Conservation (phyloP, 371 early-diverging fungal genomes). For the Apophysomyces elegans region DNA sequence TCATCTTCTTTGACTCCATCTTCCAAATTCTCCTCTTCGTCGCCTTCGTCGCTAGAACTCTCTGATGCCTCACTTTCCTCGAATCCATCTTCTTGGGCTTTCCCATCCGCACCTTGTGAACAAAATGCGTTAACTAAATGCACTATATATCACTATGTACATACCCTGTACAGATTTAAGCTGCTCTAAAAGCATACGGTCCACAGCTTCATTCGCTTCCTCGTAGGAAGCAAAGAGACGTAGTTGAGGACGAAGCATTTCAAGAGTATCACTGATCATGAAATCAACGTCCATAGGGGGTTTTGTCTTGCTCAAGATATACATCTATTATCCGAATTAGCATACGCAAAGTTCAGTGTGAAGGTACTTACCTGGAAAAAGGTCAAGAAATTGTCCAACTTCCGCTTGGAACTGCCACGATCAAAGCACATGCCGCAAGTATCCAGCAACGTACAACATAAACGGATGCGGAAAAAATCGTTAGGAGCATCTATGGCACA, state of each 20-base stretch:
- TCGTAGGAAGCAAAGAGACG: slow-evolving; percentile 69
- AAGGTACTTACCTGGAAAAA: slow-evolving; percentile 68
- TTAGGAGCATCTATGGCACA: slow-evolving; percentile 80
- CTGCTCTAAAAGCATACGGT: slow-evolving; percentile 57
- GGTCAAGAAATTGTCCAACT: slow-evolving; percentile 74
- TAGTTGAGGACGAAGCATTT: slow-evolving; percentile 73
- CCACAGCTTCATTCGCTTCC: slow-evolving; percentile 78
- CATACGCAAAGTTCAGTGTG: background rate
- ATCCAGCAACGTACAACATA: slow-evolving; percentile 86
- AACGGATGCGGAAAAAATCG: slow-evolving; percentile 94
- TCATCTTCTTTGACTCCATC: slow-evolving; percentile 33
- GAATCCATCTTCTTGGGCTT: slow-evolving; percentile 46
- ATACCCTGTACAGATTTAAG: slow-evolving; percentile 50
- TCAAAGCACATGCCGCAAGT: slow-evolving; percentile 89
- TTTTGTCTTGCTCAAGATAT: slow-evolving; percentile 79
- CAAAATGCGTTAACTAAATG: background rate
- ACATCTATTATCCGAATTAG: slow-evolving; percentile 61
- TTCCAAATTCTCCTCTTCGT: slow-evolving; percentile 43
- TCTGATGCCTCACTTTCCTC: slow-evolving; percentile 45
- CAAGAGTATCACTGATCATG: slow-evolving; percentile 81
- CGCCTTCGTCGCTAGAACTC: slow-evolving; percentile 49
- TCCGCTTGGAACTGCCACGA: slow-evolving; percentile 65
- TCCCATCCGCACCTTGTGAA: slow-evolving; percentile 33
- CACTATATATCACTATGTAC: background rate
- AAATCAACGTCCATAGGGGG: slow-evolving; percentile 92